phyloP scores from a whole-genome alignment of 345 rosid species.

The Populus davidiana region DNA sequence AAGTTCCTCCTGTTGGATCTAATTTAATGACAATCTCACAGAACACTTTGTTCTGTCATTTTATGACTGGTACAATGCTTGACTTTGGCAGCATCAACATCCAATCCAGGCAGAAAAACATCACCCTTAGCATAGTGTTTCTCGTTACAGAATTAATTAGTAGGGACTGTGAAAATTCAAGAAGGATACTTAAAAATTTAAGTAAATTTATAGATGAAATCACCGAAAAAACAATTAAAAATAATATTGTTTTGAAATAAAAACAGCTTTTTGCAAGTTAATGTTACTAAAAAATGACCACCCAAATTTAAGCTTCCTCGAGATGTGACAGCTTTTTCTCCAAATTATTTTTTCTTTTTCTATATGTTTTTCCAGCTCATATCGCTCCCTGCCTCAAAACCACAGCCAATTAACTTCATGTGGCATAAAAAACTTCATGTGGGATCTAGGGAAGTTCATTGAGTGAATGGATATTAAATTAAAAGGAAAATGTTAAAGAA shows the following conservation, averaged over 20 bases:
- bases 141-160: too few relatives aligned
- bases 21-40: too few relatives aligned
- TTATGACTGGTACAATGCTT: too few relatives aligned
- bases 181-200: too few relatives aligned
- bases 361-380: not conserved
- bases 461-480: not conserved
- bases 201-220: too few relatives aligned
- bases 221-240: too few relatives aligned
- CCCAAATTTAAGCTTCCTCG: not conserved
- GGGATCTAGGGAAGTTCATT: not conserved
- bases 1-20: not conserved
- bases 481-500: not conserved
- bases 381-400: not conserved
- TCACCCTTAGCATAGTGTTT: not conserved
- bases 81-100: not conserved
- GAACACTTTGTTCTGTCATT: too few relatives aligned
- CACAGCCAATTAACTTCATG: not conserved
- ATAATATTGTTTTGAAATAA: too few relatives aligned
- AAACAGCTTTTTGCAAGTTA: too few relatives aligned
- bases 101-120: not conserved
- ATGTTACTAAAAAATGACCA: too few relatives aligned
- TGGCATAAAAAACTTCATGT: slow-evolving; percentile 2
- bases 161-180: too few relatives aligned
- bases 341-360: not conserved
- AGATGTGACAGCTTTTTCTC: not conserved